Conservation (phyloP, 306 rosid species). For the Astragalus membranaceus region DNA sequence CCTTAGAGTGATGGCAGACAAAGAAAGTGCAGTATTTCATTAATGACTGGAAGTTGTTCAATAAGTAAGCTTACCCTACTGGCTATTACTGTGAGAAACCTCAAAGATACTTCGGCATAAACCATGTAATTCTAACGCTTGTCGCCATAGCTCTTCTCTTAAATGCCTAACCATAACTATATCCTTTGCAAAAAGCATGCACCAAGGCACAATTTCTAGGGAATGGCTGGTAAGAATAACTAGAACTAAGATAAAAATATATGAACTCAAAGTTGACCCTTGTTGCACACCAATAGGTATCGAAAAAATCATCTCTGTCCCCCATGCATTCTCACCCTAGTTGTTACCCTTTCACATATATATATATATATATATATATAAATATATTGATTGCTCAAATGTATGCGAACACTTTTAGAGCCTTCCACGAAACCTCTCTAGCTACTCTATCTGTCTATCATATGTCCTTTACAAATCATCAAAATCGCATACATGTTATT, state of each 20-base stretch:
- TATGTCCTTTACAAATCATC: neutral
- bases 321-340: neutral
- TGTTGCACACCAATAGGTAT: neutral
- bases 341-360: neutral
- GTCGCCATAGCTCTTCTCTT: neutral
- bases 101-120: neutral
- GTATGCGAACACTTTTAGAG: too few relatives aligned
- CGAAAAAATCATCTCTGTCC: neutral
- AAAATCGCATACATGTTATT: neutral
- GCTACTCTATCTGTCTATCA: neutral
- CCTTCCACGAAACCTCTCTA: too few relatives aligned
- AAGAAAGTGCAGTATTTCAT: neutral
- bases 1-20: neutral
- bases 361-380: neutral
- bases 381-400: neutral
- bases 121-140: neutral
- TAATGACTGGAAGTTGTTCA: neutral
- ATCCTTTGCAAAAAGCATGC: neutral
- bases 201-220: neutral
- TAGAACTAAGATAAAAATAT: neutral
- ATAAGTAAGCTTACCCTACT: neutral
- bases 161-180: neutral
- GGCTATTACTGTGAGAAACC: too few relatives aligned
- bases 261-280: neutral
- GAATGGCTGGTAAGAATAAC: neutral